A percentile compares a stretch with the other conserved stretches of the same genome.
phyloP scores from a whole-genome alignment of 192 early-diverging fungal genomes.

The Cladochytrium replicatum region DNA sequence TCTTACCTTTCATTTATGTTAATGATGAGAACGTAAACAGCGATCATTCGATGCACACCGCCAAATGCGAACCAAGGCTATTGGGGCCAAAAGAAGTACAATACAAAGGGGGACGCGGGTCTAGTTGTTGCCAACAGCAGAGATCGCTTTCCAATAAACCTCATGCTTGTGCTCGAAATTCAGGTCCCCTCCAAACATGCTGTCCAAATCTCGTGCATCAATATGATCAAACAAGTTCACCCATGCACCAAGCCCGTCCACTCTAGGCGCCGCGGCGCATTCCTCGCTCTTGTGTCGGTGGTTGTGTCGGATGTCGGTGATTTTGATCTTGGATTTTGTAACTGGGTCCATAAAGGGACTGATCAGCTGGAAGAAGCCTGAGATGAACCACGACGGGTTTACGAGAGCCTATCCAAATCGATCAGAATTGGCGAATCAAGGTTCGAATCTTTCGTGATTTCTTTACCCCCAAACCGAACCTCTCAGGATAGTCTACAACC shows the following conservation, averaged over 20 bases:
- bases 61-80: background rate
- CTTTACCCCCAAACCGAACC: constrained; percentile 50
- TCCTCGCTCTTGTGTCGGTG: constrained; percentile 33
- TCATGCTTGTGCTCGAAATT: constrained; percentile 58
- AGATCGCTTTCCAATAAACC: constrained; percentile 51
- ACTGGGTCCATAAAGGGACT: constrained; percentile 88
- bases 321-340: constrained; percentile 76
- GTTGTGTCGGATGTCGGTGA: constrained; percentile 64
- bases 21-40: background rate
- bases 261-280: constrained; percentile 3
- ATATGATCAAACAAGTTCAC: constrained; percentile 43
- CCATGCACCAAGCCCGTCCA: constrained; percentile 24
- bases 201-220: constrained; percentile 47
- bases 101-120: too few relatives aligned
- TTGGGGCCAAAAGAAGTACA: background rate
- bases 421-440: constrained; percentile 3
- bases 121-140: too few relatives aligned
- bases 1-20: background rate
- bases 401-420: background rate
- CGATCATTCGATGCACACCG: background rate
- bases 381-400: too few relatives aligned
- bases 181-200: constrained; percentile 62
- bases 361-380: constrained; percentile 61
- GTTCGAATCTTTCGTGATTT: constrained; percentile 7
- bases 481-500: constrained; percentile 94